Base-by-base conservation (phyloP, 768 basidiomycete genomes). In the Boletus pseudo-olivaceus region DNA sequence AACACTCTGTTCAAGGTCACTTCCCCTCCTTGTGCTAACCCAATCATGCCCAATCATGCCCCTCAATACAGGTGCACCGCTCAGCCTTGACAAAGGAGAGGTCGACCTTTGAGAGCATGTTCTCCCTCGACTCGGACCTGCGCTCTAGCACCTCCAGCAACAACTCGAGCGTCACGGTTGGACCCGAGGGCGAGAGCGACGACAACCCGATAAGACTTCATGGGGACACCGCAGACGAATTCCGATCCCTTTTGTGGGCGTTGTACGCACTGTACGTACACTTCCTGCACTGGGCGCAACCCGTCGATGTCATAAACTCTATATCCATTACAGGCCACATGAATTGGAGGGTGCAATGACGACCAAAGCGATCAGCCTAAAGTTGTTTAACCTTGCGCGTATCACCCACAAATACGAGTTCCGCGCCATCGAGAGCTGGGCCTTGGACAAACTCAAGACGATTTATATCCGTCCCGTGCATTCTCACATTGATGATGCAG, bases 181-280 rank as follows among this genome's bases (percentile, higher is more conserved):
- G 67, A 14, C 61, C 72, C 19, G 82, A 82, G 57, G 82, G 81
- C 3, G 69, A 69, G 51, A 73, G 72, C 61, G 82, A 83, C 65
- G 76, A 77, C 57, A 73, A 75, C 37, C 82, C 80, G 2, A 78
- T 82, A 35, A 63, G 69, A 30, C 70, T 82, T 33, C 75, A 73
- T 37, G 72, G 73, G 7, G 81, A 82, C 55, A 73, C 73, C 7
- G 75, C 73, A 23, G 76, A 77, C 41, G 76, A 80, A 45, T 81
- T 82, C 59, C 72, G 78, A 11, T 79, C 78, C 4, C 72, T 84
- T 37, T 66, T 83, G 34, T 83, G 81, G 79, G 74, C 77, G 4
- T 61, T 81, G 43, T 77, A 82, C 59, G 75, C 78, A 0, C 62
- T 75, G 82, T 84, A 69, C 64, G 80, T 75, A 47, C 45, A 47